These are phyloP conservation scores for Olyra latifolia DNA, from an alignment of 176 grass and related monocot genomes.

Conservation along the genomic window DNA sequence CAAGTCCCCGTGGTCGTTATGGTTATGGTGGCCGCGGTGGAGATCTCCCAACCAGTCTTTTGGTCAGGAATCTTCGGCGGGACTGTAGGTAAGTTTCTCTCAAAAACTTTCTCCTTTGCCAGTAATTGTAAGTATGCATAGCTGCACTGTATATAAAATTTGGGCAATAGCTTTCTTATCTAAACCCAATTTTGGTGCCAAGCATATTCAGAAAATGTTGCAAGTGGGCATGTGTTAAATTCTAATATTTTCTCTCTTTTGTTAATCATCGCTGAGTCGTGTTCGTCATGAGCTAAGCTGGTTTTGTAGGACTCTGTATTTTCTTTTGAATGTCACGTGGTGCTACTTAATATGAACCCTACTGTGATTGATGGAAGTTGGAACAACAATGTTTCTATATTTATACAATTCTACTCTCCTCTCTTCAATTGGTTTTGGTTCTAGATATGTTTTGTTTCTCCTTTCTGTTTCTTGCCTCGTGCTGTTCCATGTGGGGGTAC, in stretches of 20 bases:
- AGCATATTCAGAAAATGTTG: background rate
- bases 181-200: background rate
- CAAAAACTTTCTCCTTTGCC: background rate
- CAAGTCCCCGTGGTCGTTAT: conserved; percentile 57
- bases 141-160: background rate
- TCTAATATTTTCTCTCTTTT: background rate
- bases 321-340: background rate
- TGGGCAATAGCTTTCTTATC: background rate
- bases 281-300: background rate
- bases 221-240: background rate
- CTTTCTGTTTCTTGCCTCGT: background rate
- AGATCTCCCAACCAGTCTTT: conserved; percentile 91
- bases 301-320: background rate
- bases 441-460: background rate
- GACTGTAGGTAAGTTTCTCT: conserved; percentile 57
- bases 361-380: background rate
- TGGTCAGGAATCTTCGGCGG: conserved; percentile 81
- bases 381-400: background rate
- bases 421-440: background rate
- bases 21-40: conserved; percentile 50
- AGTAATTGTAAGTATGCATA: background rate
- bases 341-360: background rate
- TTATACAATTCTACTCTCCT: background rate
- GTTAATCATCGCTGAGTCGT: background rate
- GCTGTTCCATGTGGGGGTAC: background rate